Base-by-base conservation (phyloP, 805 yeast species). In the Lipomyces chichibuensis region DNA sequence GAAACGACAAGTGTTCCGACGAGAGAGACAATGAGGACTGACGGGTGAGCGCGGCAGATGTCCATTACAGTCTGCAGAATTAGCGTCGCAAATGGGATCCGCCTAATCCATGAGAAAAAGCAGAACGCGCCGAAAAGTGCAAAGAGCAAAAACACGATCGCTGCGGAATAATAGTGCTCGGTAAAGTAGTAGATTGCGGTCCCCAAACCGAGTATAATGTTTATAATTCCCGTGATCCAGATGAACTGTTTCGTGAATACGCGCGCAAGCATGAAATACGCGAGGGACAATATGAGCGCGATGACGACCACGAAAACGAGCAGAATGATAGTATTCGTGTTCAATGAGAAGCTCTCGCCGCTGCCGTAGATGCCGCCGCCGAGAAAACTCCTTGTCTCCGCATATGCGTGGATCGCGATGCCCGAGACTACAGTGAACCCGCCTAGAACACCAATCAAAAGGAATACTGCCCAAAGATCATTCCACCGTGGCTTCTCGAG, bases 1-100 rank as follows among this genome's bases (percentile, higher is more conserved):
- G 88, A 87, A 5, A 88, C 81, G 1, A 86, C 79, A 2, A 86
- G 65, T 0, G 87, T 78, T 0, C 96, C 96, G 33, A 88, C 35
- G 7, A 85, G 74, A 0, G 93, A 84, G 1, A 88, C 84, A 11
- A 86, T 52, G 57, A 90, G 74, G 0, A 91, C 86, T 7, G 92
- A 87, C 8, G 96, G 96, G 73, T 88, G 87, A 46, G 81, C 75
- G 68, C 84, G 84, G 85, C 90, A 88, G 5, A 90, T 96, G 73
- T 88, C 91, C 71, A 93, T 88, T n/a, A 90, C 85, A 25, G 87
- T 85, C 65, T 85, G 84, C 69, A 91, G 78, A 52, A 89, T 87
- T 17, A 88, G 83, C 4, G 91, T 89, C 64, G 92, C 87, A 72
- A 88, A 84, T 3, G 94, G 93, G 65, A 90, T 90, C 72, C 95